These are phyloP conservation scores for Macrotyloma uniflorum DNA, from an alignment of 306 rosid species.

Conservation along the genomic window DNA sequence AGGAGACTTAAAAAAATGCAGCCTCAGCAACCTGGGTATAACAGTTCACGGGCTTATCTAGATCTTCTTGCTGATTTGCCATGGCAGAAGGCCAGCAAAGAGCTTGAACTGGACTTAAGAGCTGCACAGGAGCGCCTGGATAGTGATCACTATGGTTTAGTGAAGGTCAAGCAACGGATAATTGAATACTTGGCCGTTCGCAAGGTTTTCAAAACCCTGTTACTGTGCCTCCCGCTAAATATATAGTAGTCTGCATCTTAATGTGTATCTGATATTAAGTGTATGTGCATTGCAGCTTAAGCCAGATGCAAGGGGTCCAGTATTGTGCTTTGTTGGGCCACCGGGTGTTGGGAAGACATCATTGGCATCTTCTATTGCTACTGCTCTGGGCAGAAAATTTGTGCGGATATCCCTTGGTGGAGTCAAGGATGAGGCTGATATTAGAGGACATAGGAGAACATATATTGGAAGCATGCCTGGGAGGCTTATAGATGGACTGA, in stretches of 20 bases:
- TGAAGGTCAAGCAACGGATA: conserved; percentile 92
- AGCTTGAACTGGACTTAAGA: conserved; percentile 79
- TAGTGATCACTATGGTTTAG: conserved; percentile 89
- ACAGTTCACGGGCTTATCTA: conserved; percentile 87
- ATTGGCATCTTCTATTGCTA: conserved; percentile 96
- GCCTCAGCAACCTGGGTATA: conserved; percentile 99
- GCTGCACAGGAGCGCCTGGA: conserved; percentile 91
- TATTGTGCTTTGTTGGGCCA: conserved; percentile 97
- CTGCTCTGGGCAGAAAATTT: conserved; percentile 92
- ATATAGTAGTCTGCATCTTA: conserved; percentile 31
- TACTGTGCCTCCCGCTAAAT: conserved; percentile 6
- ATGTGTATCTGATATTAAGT: conserved; percentile 45
- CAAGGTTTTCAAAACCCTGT: conserved; percentile 62
- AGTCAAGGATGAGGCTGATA: conserved; percentile 99
- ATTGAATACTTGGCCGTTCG: conserved; percentile 97
- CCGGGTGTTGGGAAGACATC: conserved; percentile 99
- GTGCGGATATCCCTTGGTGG: conserved; percentile 98
- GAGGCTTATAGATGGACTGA: conserved; percentile 91
- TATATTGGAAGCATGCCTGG: conserved; percentile 99
- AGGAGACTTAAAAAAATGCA: conserved; percentile 99
- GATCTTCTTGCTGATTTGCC: conserved; percentile 99
- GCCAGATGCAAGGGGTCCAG: conserved; percentile 99
- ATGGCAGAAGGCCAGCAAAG: conserved; percentile 87
- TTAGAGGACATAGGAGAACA: conserved; percentile 98
- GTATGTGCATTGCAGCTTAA: conserved; percentile 71